phyloP scores from a whole-genome alignment of 2,329 filamentous ascomycete genomes.

The Chaetomium olivaceum region DNA sequence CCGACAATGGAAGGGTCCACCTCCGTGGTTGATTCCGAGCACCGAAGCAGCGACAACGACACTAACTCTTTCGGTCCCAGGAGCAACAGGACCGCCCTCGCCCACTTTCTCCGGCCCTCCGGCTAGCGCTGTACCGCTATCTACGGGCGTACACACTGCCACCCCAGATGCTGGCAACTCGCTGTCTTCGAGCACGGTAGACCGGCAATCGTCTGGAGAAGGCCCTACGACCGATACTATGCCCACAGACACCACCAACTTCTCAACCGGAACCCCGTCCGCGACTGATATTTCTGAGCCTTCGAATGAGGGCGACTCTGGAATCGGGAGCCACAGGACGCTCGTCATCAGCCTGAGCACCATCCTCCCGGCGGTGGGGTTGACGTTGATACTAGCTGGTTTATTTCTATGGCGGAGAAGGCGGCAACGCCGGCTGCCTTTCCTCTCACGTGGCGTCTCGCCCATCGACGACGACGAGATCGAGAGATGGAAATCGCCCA shows the following conservation, averaged over 20 bases:
- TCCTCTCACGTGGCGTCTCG: constrained; percentile 57
- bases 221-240: constrained; percentile 28
- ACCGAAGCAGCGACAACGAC: constrained; percentile 19
- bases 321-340: constrained; percentile 40
- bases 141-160: neutral
- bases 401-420: constrained; percentile 44
- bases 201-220: constrained; percentile 17
- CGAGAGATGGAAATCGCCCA: constrained; percentile 57
- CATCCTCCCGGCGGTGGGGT: constrained; percentile 48
- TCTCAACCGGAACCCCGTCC: constrained; percentile 17
- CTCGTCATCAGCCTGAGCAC: constrained; percentile 55
- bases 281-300: constrained; percentile 18
- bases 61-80: constrained; percentile 28
- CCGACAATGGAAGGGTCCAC: constrained; percentile 9
- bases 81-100: constrained; percentile 4
- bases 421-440: constrained; percentile 42
- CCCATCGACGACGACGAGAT: constrained; percentile 68
- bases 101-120: neutral
- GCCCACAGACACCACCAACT: constrained; percentile 25
- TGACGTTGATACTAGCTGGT: constrained; percentile 42
- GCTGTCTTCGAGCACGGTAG: constrained; percentile 6
- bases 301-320: constrained; percentile 23
- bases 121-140: neutral
- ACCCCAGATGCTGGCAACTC: constrained; percentile 9
- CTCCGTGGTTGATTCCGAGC: constrained; percentile 1